Conservation (phyloP, 352 stramenopile species). For the Phytophthora tubulina region DNA sequence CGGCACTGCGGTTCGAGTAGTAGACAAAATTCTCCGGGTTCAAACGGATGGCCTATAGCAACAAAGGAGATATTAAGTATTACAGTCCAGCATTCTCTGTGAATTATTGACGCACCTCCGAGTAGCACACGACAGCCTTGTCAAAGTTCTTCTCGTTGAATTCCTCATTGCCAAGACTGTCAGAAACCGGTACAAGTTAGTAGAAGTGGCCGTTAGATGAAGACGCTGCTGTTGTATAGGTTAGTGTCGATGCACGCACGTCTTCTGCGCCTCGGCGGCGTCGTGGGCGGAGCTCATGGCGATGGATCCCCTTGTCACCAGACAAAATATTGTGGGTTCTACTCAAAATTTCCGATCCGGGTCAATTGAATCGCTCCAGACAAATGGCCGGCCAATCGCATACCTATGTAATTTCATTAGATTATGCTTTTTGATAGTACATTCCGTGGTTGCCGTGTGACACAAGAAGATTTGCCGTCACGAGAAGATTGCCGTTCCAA, state of each 20-base stretch:
- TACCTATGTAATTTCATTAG: too few relatives aligned
- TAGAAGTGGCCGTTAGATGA: background rate
- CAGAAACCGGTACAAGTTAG: background rate
- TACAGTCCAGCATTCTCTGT: background rate
- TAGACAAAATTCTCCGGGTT: conserved; percentile 83
- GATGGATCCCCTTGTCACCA: conserved; percentile 20
- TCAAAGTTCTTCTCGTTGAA: conserved; percentile 90
- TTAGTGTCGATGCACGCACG: conserved; percentile 35
- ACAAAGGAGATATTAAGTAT: background rate
- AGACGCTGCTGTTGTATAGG: background rate
- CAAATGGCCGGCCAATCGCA: too few relatives aligned
- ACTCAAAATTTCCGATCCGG: too few relatives aligned
- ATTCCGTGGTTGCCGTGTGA: too few relatives aligned
- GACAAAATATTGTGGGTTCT: too few relatives aligned
- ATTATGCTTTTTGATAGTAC: too few relatives aligned
- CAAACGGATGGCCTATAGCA: conserved; percentile 76
- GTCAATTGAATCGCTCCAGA: too few relatives aligned
- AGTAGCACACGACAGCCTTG: conserved; percentile 83
- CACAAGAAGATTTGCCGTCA: too few relatives aligned
- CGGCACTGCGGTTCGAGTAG: conserved; percentile 85
- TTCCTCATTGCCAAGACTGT: conserved; percentile 83
- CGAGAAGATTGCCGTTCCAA: too few relatives aligned
- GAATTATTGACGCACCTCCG: conserved; percentile 51
- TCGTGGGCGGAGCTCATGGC: conserved; percentile 54
- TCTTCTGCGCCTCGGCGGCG: conserved; percentile 73